Evolutionary conservation across 805 yeast species (phyloP).

Genomic region (Priceomyces haplophilus): DNA sequence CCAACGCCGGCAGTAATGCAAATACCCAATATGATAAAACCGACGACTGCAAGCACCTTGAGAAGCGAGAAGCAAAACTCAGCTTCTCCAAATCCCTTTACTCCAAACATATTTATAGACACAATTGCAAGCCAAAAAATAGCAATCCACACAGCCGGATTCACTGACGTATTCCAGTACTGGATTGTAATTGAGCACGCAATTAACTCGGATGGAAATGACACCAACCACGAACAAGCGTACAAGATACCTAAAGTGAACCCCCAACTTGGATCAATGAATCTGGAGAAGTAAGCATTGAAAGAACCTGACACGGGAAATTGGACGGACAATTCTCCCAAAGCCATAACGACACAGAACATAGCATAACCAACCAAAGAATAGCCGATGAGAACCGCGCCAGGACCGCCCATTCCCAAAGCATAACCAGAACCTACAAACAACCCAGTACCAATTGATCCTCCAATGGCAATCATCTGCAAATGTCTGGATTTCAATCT

Average conservation of each 20-base stretch:
- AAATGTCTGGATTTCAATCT: conserved; percentile 47
- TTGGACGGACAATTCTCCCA: conserved; percentile 62
- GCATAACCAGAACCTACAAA: conserved; percentile 37
- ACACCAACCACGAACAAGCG: conserved; percentile 38
- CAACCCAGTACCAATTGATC: conserved; percentile 49
- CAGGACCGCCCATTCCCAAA: conserved; percentile 41
- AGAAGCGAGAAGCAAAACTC: conserved; percentile 31
- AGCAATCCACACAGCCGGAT: conserved; percentile 38
- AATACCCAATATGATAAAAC: conserved; percentile 35
- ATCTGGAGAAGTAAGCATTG: conserved; percentile 36
- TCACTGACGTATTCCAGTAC: conserved; percentile 32
- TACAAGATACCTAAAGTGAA: conserved; percentile 41
- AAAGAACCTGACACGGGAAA: conserved; percentile 40
- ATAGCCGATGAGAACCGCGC: conserved; percentile 52
- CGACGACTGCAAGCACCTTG: conserved; percentile 34
- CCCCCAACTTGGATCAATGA: conserved; percentile 39
- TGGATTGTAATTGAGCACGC: conserved; percentile 37
- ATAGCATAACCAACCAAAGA: conserved; percentile 56
- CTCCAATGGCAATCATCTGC: conserved; percentile 70
- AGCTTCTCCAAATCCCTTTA: conserved; percentile 37
- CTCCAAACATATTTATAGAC: conserved; percentile 32
- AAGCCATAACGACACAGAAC: conserved; percentile 57
- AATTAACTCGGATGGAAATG: conserved; percentile 35
- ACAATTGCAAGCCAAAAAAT: conserved; percentile 30
- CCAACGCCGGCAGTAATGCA: conserved; percentile 39